These are phyloP conservation scores for Solanum chacoense DNA, from an alignment of 305 asterid species.

Conservation along the genomic window DNA sequence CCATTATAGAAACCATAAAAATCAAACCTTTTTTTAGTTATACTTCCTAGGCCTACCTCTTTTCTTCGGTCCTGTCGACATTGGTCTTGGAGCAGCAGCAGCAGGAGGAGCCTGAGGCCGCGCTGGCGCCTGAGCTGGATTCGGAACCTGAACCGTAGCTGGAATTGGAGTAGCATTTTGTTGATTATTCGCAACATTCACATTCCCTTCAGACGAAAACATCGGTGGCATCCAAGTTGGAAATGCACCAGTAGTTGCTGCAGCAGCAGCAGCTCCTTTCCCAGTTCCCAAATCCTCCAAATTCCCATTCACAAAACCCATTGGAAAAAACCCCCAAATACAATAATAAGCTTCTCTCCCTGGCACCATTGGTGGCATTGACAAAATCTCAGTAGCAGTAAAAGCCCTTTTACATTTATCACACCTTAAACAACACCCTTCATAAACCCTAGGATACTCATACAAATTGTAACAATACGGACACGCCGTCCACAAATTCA, in stretches of 20 bases:
- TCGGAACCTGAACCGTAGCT: neutral
- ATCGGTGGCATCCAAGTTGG: conserved; percentile 81
- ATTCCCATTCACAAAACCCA: conserved; percentile 51
- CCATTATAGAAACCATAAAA: neutral
- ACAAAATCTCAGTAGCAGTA: conserved; percentile 49
- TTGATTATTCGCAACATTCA: neutral
- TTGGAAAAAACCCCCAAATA: conserved; percentile 84
- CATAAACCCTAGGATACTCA: conserved; percentile 53
- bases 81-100: neutral
- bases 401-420: conserved; percentile 63
- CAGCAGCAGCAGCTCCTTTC: conserved; percentile 9
- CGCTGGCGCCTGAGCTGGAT: neutral
- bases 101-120: neutral
- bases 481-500: conserved; percentile 72
- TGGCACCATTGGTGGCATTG: conserved; percentile 67
- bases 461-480: conserved; percentile 77
- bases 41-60: conserved; percentile 34
- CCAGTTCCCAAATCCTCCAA: conserved; percentile 14
- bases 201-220: conserved; percentile 22
- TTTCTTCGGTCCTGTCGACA: conserved; percentile 13
- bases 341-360: conserved; percentile 84
- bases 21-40: neutral
- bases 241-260: conserved; percentile 16
- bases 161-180: neutral
- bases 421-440: conserved; percentile 68